Conservation (phyloP, 345 rosid genomes). For the Barbarea vulgaris region DNA sequence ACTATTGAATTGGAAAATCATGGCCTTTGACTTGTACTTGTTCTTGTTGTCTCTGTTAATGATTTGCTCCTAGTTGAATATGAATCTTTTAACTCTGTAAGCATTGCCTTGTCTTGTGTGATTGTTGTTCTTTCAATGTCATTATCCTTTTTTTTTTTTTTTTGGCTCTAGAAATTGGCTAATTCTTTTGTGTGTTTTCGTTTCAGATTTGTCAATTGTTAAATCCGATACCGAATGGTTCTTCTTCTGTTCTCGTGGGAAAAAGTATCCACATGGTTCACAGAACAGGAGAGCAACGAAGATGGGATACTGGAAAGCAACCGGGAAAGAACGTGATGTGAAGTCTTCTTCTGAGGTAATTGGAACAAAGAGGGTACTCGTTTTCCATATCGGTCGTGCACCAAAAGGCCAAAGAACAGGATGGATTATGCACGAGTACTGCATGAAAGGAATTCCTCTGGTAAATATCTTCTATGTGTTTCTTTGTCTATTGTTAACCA, state of each 20-base stretch:
- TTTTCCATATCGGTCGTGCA: slow-evolving; percentile 87
- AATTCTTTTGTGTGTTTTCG: background rate
- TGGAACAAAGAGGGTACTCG: slow-evolving; percentile 88
- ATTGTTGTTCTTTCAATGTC: background rate
- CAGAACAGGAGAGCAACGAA: slow-evolving; percentile 83
- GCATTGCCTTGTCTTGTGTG: background rate
- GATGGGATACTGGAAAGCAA: slow-evolving; percentile 91
- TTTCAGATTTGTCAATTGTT: slow-evolving; percentile 59
- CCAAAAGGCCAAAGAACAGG: slow-evolving; percentile 92
- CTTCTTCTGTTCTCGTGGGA: slow-evolving; percentile 84
- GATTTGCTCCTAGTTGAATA: background rate
- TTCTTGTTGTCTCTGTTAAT: background rate
- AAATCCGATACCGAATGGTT: slow-evolving; percentile 84
- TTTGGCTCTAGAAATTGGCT: background rate
- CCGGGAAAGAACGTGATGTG: slow-evolving; percentile 87
- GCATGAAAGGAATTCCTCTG: slow-evolving; percentile 61
- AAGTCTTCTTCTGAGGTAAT: slow-evolving; percentile 59
- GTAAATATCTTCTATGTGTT: slow-evolving; percentile 32
- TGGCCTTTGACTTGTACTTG: background rate
- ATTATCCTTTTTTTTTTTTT: background rate
- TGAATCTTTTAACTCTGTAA: no score
- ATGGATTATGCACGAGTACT: slow-evolving; percentile 91
- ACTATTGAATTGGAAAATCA: background rate
- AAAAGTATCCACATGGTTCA: slow-evolving; percentile 81
- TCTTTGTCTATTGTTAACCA: slow-evolving; percentile 10